Percentiles rank a stretch among this genome's conserved stretches.
Conservation (phyloP, 495 filamentous ascomycete species). For the Entonaema liquescens region DNA sequence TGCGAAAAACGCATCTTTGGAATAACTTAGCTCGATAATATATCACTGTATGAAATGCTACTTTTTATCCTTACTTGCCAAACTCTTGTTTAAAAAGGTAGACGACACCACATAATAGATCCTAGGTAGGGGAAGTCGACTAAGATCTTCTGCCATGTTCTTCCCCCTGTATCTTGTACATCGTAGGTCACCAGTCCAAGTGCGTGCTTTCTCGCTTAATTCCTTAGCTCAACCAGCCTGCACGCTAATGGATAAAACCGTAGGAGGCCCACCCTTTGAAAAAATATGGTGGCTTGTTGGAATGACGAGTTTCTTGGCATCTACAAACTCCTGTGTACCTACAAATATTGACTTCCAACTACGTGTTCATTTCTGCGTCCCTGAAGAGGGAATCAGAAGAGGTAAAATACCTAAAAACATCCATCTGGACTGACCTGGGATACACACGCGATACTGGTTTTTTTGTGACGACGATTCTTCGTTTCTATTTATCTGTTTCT, state of each 20-base stretch:
- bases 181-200: conserved; percentile 10
- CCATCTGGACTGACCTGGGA: background rate
- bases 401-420: too few species aligned
- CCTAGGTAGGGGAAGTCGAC: conserved; percentile 15
- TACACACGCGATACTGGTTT: background rate
- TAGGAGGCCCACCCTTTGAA: conserved; percentile 18
- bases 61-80: conserved; percentile 1
- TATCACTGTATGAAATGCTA: conserved; percentile 7
- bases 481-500: background rate
- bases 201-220: conserved; percentile 40
- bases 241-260: conserved; percentile 40
- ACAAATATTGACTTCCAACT: conserved; percentile 2
- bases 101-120: conserved; percentile 4
- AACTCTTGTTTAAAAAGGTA: conserved; percentile 18
- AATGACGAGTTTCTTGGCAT: conserved; percentile 38
- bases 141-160: conserved; percentile 14
- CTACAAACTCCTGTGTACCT: conserved; percentile 12
- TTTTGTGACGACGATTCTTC: background rate
- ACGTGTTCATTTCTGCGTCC: background rate
- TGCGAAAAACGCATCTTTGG: background rate
- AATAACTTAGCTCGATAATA: background rate
- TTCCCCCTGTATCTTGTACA: conserved; percentile 16
- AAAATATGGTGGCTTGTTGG: conserved; percentile 43
- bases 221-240: conserved; percentile 14
- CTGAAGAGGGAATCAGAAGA: background rate